phyloP scores from a whole-genome alignment of 2,329 filamentous ascomycete species.

The Nothopassalora personata region DNA sequence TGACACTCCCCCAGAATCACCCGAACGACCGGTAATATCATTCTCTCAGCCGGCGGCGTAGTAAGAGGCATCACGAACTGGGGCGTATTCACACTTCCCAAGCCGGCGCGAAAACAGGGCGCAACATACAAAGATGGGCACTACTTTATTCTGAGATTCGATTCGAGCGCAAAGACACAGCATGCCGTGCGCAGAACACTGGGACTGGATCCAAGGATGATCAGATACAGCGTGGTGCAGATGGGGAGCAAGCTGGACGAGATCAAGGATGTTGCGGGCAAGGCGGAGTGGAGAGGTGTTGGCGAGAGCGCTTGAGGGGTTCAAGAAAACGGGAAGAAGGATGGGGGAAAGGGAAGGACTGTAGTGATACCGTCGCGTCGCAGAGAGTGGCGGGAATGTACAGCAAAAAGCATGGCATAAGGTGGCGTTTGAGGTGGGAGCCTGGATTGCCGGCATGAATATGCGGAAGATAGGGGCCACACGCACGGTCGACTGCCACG shows the following conservation, averaged over 20 bases:
- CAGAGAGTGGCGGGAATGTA: not conserved
- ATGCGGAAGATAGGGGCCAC: not conserved
- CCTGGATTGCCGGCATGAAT: not conserved
- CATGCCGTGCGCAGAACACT: conserved; percentile 69
- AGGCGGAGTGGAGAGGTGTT: conserved; percentile 45
- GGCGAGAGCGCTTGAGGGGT: not conserved
- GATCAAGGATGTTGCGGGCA: conserved; percentile 46
- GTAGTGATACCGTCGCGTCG: not conserved
- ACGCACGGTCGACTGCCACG: not conserved
- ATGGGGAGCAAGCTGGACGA: conserved; percentile 64
- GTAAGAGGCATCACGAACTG: conserved; percentile 92
- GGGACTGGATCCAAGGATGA: conserved; percentile 81
- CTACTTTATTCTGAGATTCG: conserved; percentile 98
- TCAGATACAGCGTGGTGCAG: conserved; percentile 81
- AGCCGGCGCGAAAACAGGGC: conserved; percentile 73
- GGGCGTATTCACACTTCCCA: conserved; percentile 85
- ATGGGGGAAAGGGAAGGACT: not conserved
- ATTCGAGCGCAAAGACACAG: conserved; percentile 68
- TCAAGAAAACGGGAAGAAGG: not conserved
- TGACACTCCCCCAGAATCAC: conserved; percentile 62
- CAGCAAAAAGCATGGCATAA: not conserved
- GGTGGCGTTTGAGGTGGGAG: not conserved
- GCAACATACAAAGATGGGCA: conserved; percentile 78
- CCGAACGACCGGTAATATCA: conserved; percentile 71
- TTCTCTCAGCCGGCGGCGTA: conserved; percentile 80